phyloP scores from a whole-genome alignment of 495 filamentous ascomycete genomes.

The Aspergillus funiculosus region DNA sequence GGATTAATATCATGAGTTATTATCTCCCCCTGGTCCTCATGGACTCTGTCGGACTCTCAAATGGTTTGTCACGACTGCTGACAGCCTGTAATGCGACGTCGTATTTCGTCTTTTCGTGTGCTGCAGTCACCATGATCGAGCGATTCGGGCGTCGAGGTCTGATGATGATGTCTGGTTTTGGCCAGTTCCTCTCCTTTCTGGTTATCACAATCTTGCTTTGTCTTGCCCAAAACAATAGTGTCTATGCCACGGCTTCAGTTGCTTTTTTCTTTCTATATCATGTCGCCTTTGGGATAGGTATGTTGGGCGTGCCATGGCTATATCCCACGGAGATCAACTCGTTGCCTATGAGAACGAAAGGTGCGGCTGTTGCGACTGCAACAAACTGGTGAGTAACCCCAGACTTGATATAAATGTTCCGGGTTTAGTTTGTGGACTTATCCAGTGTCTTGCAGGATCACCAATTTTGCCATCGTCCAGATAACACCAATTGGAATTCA shows the following conservation, averaged over 20 bases:
- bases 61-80: slow-evolving; percentile 44
- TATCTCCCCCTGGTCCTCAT: slow-evolving; percentile 49
- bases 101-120: slow-evolving; percentile 44
- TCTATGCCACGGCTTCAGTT: slow-evolving; percentile 33
- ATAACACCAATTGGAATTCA: slow-evolving; percentile 56
- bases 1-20: slow-evolving; percentile 45
- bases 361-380: slow-evolving; percentile 52
- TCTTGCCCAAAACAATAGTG: slow-evolving; percentile 29
- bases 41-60: slow-evolving; percentile 42
- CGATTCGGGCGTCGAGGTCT: slow-evolving; percentile 46
- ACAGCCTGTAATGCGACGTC: slow-evolving; percentile 46
- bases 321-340: slow-evolving; percentile 61
- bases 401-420: background rate
- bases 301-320: slow-evolving; percentile 55
- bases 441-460: slow-evolving; percentile 39
- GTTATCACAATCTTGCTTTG: slow-evolving; percentile 52
- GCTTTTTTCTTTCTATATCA: slow-evolving; percentile 52
- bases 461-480: slow-evolving; percentile 57
- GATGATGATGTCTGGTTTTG: slow-evolving; percentile 46
- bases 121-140: slow-evolving; percentile 45
- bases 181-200: slow-evolving; percentile 46
- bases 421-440: too few species aligned
- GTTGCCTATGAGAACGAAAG: slow-evolving; percentile 52
- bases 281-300: slow-evolving; percentile 49
- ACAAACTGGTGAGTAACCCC: slow-evolving; percentile 46